A percentile compares a stretch with the other conserved stretches of the same genome.
Conservation (phyloP, 768 basidiomycete genomes). For the Russula brevipes region DNA sequence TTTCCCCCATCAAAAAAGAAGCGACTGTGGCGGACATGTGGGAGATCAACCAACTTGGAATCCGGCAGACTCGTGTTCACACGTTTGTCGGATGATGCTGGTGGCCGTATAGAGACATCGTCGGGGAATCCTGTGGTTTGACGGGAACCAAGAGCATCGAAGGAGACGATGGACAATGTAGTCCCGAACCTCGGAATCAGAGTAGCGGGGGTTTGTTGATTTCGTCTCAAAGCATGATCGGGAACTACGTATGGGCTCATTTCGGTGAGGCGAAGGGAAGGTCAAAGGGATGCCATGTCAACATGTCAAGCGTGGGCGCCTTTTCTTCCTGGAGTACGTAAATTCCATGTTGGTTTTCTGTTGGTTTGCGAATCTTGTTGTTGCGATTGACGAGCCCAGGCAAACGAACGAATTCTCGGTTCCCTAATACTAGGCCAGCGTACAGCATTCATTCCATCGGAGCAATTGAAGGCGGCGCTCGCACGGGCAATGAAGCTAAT, state of each 20-base stretch:
- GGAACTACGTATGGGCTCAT: conserved; percentile 3
- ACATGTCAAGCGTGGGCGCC: background rate
- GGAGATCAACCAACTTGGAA: background rate
- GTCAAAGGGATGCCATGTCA: background rate
- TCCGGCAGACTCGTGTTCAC: background rate
- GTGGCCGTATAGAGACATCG: background rate
- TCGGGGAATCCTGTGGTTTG: background rate
- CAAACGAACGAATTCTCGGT: too few species aligned
- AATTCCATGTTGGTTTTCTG: background rate
- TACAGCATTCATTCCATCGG: too few species aligned
- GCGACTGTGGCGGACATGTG: background rate
- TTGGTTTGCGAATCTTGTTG: too few species aligned
- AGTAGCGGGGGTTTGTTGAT: background rate
- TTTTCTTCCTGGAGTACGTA: background rate
- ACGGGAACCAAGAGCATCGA: conserved; percentile 1
- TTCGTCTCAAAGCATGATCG: background rate
- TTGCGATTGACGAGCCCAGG: too few species aligned
- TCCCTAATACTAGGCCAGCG: too few species aligned
- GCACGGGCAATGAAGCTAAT: too few species aligned
- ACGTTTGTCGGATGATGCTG: background rate
- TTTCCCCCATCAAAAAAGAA: conserved; percentile 13
- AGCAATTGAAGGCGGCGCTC: too few species aligned
- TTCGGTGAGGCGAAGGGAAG: background rate
- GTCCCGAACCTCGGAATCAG: background rate
- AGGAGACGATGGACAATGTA: background rate